These are phyloP conservation scores for Amanita inopinata DNA, from an alignment of 768 basidiomycete genomes.

Conservation along the genomic window DNA sequence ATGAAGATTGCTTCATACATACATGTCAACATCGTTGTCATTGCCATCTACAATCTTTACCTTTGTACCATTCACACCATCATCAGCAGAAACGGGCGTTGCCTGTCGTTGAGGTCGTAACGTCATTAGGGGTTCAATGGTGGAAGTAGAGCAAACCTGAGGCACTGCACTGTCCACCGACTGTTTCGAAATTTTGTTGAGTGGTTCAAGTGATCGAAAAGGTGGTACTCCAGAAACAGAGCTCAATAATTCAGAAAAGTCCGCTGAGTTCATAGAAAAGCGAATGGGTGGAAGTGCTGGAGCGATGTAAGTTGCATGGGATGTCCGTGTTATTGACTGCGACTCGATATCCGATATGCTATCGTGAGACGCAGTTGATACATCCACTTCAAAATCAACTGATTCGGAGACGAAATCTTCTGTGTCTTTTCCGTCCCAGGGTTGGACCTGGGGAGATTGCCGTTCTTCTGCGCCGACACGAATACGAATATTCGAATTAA, in stretches of 20 bases:
- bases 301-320: slow-evolving; percentile 71
- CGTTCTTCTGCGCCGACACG: not conserved
- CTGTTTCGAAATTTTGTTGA: not conserved
- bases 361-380: slow-evolving; percentile 23
- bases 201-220: slow-evolving; percentile 31
- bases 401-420: not conserved
- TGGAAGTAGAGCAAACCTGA: not conserved
- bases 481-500: slow-evolving; percentile 35
- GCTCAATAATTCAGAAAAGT: slow-evolving; percentile 69
- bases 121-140: too few species aligned
- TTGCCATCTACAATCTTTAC: too few species aligned
- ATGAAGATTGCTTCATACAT: too few species aligned
- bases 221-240: slow-evolving; percentile 44
- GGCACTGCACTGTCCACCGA: not conserved
- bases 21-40: not conserved
- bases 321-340: slow-evolving; percentile 55
- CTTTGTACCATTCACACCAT: too few species aligned
- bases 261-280: slow-evolving; percentile 77
- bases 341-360: slow-evolving; percentile 42
- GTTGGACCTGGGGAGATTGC: not conserved
- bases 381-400: slow-evolving; percentile 16
- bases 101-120: too few species aligned
- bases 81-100: too few species aligned
- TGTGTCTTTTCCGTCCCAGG: slow-evolving; percentile 9
- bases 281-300: slow-evolving; percentile 85